These are phyloP conservation scores for Trematosphaeria pertusa DNA, from an alignment of 2,329 filamentous ascomycete genomes.

Conservation along the genomic window DNA sequence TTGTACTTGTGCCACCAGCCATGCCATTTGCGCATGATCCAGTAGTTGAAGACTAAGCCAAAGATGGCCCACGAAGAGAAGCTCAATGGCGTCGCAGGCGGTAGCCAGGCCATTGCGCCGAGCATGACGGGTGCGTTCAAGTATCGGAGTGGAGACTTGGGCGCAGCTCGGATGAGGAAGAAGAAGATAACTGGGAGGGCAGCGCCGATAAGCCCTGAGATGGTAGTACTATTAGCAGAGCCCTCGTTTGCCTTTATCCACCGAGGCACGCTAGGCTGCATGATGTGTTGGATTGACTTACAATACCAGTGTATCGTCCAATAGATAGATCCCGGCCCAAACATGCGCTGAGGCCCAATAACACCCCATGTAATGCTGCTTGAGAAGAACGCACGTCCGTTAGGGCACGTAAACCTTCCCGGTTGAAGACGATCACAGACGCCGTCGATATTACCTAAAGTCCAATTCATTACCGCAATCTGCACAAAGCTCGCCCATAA, in stretches of 20 bases:
- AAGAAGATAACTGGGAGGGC: slow-evolving; percentile 69
- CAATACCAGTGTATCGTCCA: slow-evolving; percentile 71
- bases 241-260: too few species aligned
- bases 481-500: slow-evolving; percentile 72
- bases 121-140: slow-evolving; percentile 68
- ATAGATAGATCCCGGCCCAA: slow-evolving; percentile 69
- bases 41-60: slow-evolving; percentile 73
- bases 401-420: slow-evolving; percentile 66
- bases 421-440: slow-evolving; percentile 68
- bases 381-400: slow-evolving; percentile 69
- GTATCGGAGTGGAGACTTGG: slow-evolving; percentile 68
- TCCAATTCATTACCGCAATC: slow-evolving; percentile 68
- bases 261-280: too few species aligned
- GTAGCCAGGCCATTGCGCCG: slow-evolving; percentile 43
- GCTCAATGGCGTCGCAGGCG: slow-evolving; percentile 73
- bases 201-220: slow-evolving; percentile 73
- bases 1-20: slow-evolving; percentile 83
- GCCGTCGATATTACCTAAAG: slow-evolving; percentile 63
- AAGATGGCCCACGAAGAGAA: slow-evolving; percentile 75
- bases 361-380: slow-evolving; percentile 68
- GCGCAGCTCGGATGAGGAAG: slow-evolving; percentile 66
- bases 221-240: too few species aligned
- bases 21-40: slow-evolving; percentile 67
- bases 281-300: too few species aligned
- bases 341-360: slow-evolving; percentile 74